phyloP scores from a whole-genome alignment of 2,329 filamentous ascomycete species.

The Thielaviopsis populi region DNA sequence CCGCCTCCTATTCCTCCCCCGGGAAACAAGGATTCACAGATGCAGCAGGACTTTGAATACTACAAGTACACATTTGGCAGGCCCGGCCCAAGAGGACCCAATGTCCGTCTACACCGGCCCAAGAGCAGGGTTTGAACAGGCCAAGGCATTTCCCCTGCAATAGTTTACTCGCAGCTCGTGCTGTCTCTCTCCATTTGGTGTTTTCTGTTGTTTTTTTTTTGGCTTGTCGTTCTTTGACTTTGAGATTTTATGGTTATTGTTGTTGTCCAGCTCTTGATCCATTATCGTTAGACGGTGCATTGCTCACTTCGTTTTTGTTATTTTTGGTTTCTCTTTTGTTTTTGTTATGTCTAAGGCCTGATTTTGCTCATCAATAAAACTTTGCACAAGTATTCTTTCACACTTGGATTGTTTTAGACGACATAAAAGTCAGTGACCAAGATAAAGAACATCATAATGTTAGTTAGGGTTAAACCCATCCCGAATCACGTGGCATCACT shows the following conservation, averaged over 20 bases:
- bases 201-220: neutral
- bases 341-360: neutral
- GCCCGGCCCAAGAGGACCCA: neutral
- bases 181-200: neutral
- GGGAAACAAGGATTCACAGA: conserved; percentile 12
- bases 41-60: conserved; percentile 16
- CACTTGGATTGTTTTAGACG: neutral
- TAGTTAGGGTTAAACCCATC: neutral
- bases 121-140: neutral
- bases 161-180: neutral
- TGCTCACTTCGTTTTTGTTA: neutral
- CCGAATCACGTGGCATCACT: neutral
- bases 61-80: conserved; percentile 16
- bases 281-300: neutral
- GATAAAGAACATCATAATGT: no score
- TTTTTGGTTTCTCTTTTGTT: neutral
- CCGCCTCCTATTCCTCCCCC: conserved; percentile 14
- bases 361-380: neutral
- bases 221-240: neutral
- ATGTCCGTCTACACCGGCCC: neutral
- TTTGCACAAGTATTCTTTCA: neutral
- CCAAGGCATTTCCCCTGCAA: neutral
- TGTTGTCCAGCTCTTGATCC: neutral
- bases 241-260: neutral
- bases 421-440: no score